Evolutionary conservation across 1,139 yeast species (phyloP).

Genomic region (Arxiozyma heterogenica): DNA sequence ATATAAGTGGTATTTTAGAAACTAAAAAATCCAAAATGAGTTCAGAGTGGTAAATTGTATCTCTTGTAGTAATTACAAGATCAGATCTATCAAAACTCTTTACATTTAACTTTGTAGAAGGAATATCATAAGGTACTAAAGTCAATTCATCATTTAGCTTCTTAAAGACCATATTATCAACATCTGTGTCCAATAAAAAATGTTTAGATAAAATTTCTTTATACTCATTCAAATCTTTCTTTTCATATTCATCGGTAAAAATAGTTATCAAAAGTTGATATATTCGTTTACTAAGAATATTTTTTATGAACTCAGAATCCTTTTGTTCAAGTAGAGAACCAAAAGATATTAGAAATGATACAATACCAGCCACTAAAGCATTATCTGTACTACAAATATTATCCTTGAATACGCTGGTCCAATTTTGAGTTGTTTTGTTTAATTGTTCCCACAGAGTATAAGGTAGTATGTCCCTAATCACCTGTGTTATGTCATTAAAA

Average conservation of each 20-base stretch:
- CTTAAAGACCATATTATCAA: not conserved
- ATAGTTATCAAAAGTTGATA: not conserved
- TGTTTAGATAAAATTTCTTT: not conserved
- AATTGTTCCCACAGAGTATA: not conserved
- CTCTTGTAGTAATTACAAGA: constrained; percentile 68
- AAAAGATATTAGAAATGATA: not conserved
- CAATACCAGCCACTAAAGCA: not conserved
- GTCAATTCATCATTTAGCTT: not conserved
- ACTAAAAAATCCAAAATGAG: constrained; percentile 50
- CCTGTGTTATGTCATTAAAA: not conserved
- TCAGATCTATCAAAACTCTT: constrained; percentile 56
- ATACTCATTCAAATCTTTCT: not conserved
- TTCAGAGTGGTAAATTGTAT: constrained; percentile 61
- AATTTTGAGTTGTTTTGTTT: not conserved
- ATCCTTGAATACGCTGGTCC: not conserved
- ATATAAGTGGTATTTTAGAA: constrained; percentile 52
- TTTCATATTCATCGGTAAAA: not conserved
- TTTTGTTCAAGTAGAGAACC: not conserved
- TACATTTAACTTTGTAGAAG: constrained; percentile 42
- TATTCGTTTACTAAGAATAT: not conserved
- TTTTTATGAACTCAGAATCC: not conserved
- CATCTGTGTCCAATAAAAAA: not conserved
- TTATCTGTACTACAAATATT: not conserved
- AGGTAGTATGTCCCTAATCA: not conserved
- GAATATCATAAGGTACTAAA: not conserved